These are phyloP conservation scores for Hypoxylon fragiforme DNA, from an alignment of 495 filamentous ascomycete species.

Conservation along the genomic window DNA sequence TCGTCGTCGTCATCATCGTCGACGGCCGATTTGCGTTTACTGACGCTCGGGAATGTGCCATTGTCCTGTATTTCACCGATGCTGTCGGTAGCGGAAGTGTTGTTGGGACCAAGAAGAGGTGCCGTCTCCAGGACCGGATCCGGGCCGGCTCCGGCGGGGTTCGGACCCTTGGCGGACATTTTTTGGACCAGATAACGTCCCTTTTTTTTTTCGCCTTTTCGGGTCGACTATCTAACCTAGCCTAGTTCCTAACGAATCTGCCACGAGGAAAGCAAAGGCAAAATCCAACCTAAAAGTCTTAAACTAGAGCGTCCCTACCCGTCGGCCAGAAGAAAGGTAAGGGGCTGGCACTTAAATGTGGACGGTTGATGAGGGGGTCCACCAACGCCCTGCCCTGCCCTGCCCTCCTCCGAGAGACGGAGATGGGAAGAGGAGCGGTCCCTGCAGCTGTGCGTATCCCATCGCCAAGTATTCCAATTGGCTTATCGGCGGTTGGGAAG, in stretches of 20 bases:
- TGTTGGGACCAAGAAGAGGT: slow-evolving; percentile 25
- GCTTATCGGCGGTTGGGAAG: no score
- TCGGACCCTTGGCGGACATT: slow-evolving; percentile 12
- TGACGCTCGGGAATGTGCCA: slow-evolving; percentile 21
- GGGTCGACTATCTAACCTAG: no score
- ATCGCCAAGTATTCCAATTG: no score
- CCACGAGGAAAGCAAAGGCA: background rate
- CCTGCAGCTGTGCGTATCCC: slow-evolving; percentile 8
- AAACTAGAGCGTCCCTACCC: no score
- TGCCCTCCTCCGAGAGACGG: slow-evolving; percentile 12
- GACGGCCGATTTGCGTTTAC: slow-evolving; percentile 1
- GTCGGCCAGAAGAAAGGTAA: no score
- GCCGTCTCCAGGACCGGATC: slow-evolving; percentile 28
- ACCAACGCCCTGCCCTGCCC: no score
- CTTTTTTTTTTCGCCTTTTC: no score
- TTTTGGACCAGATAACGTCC: no score
- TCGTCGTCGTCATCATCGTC: no score
- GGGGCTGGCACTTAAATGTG: no score
- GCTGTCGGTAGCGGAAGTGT: slow-evolving; percentile 13
- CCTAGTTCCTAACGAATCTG: background rate
- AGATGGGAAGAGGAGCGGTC: background rate
- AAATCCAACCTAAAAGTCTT: no score
- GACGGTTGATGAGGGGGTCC: no score
- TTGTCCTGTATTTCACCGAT: slow-evolving; percentile 9
- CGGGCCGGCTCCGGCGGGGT: slow-evolving; percentile 15